A percentile compares a stretch with the other conserved stretches of the same genome.
phyloP scores from a whole-genome alignment of 768 basidiomycete species.

The Trametes cingulata region DNA sequence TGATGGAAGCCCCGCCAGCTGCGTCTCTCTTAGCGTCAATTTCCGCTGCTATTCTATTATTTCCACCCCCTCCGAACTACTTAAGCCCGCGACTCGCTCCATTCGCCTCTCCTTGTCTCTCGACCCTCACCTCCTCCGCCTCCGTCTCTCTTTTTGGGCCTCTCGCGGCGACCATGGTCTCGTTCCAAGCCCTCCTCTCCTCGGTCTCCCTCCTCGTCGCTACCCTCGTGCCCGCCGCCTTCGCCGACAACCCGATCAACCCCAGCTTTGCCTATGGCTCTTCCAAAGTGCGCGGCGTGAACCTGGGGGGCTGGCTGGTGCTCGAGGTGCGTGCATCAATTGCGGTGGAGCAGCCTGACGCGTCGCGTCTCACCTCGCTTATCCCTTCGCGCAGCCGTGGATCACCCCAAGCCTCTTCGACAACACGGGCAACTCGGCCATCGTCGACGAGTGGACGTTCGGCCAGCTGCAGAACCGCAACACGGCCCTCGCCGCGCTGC shows the following conservation, averaged over 20 bases:
- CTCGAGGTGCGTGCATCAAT: slow-evolving; percentile 43
- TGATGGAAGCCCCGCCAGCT: slow-evolving; percentile 16
- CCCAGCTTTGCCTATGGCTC: slow-evolving; percentile 74
- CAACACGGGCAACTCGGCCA: slow-evolving; percentile 53
- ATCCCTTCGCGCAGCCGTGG: slow-evolving; percentile 59
- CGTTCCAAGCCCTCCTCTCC: slow-evolving; percentile 15
- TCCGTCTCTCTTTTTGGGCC: neutral
- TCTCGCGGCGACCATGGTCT: slow-evolving; percentile 22
- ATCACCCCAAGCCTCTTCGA: slow-evolving; percentile 78
- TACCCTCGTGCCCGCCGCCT: slow-evolving; percentile 29
- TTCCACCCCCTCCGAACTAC: slow-evolving; percentile 7
- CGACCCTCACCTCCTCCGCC: slow-evolving; percentile 1
- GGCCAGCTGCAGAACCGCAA: slow-evolving; percentile 55
- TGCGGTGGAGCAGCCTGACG: neutral
- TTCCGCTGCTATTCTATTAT: slow-evolving; percentile 15
- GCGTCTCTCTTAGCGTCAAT: slow-evolving; percentile 13
- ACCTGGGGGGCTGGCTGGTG: slow-evolving; percentile 70
- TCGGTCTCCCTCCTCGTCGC: slow-evolving; percentile 26
- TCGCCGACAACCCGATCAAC: slow-evolving; percentile 36
- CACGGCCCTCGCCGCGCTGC: slow-evolving; percentile 52
- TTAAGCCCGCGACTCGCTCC: slow-evolving; percentile 9
- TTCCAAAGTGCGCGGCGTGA: slow-evolving; percentile 78
- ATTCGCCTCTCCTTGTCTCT: neutral
- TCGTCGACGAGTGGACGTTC: slow-evolving; percentile 82
- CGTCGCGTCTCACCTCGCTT: slow-evolving; percentile 9